Evolutionary conservation across 1,139 yeast species (phyloP), one percentile per base, ranked within the genome.

Genomic region (Pichia sp.): DNA sequence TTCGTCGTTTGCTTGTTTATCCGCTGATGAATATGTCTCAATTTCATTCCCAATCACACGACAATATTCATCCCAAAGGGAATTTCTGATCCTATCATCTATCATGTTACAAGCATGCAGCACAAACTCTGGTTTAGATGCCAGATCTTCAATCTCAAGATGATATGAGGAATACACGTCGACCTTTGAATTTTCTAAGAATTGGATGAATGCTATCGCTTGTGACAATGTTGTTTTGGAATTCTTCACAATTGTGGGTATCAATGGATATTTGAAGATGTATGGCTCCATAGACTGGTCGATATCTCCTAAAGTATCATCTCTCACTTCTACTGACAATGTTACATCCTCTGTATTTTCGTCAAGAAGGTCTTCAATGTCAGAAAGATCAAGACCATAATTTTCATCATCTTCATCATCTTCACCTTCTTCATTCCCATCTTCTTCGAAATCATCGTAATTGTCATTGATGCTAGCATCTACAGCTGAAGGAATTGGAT

Each of bases 151-250:
- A n/a, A 62, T 53, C 45, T 70, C 77, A 0, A 56, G 49, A 27
- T 69, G 74, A 73, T 76, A 74, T 1, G 69, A 49, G 4, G 66
- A 57, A 40, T 48, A 68, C 1, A 73, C 69, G 40, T 69, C 63
- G 4, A 67, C 42, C 0, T 48, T 20, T 5, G 40, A 22, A 6
- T 48, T 51, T 8, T 48, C 45, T 10, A 70, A 52, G 5, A 37
- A 11, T 20, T 27, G 17, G 4, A 25, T 14, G 6, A 25, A 25
- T n/a, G n/a, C n/a, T n/a, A n/a, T n/a, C n/a, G n/a, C n/a, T n/a
- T n/a, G n/a, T n/a, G n/a, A n/a, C n/a, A n/a, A n/a, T n/a, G n/a
- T n/a, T n/a, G n/a, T n/a, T n/a, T n/a, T n/a, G n/a, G n/a, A n/a
- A n/a, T n/a, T n/a, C n/a, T n/a, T n/a, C n/a, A n/a, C n/a, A n/a